Conservation (phyloP, 1,284 basidiomycete species). For the Trametes hirsuta region DNA sequence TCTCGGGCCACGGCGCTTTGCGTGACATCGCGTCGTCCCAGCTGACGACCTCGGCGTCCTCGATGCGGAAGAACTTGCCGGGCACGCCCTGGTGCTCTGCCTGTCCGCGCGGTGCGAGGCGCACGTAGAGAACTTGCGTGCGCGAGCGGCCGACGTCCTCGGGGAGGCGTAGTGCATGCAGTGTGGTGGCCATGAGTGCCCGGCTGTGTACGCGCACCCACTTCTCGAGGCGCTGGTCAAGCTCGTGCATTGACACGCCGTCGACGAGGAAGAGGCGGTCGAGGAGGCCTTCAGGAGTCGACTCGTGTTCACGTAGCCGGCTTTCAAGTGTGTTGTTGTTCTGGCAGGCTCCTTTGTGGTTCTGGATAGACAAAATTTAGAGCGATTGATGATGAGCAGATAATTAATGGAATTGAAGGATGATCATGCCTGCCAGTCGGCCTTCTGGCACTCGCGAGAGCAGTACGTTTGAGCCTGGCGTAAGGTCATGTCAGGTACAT, state of each 20-base stretch:
- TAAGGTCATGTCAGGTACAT: not conserved
- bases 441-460: constrained; percentile 35
- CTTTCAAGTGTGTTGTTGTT: constrained; percentile 27
- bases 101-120: constrained; percentile 19
- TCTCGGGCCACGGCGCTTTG: constrained; percentile 30
- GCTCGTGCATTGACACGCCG: constrained; percentile 30
- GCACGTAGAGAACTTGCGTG: constrained; percentile 30
- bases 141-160: constrained; percentile 24
- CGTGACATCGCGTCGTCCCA: constrained; percentile 24
- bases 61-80: constrained; percentile 30
- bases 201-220: constrained; percentile 33
- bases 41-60: constrained; percentile 22
- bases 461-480: constrained; percentile 34
- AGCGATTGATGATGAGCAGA: no score
- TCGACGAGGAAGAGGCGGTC: constrained; percentile 28
- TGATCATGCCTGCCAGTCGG: constrained; percentile 31
- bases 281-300: constrained; percentile 19
- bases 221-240: constrained; percentile 35
- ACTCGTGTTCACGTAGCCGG: constrained; percentile 24
- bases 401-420: not conserved
- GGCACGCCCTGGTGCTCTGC: constrained; percentile 26
- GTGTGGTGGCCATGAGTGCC: constrained; percentile 31
- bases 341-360: constrained; percentile 28
- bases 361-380: constrained; percentile 13
- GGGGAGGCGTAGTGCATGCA: constrained; percentile 30